Evolutionary conservation across 2,329 filamentous ascomycete species (phyloP).

Genomic region (Podosphaera fusca): DNA sequence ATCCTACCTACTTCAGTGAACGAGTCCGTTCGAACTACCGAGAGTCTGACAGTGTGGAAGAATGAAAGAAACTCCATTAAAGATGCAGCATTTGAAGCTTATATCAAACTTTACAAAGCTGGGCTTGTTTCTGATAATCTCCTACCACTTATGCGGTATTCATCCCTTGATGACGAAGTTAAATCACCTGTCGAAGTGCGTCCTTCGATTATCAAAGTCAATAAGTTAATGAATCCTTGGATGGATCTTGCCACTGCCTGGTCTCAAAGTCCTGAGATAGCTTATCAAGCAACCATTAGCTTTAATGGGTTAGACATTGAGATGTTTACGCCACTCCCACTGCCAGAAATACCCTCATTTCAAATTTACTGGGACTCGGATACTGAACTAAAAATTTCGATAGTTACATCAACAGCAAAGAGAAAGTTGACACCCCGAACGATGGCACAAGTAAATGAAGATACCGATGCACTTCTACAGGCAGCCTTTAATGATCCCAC

Average conservation of each 20-base stretch:
- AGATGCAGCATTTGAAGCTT: constrained; percentile 61
- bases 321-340: constrained; percentile 7
- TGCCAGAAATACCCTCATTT: constrained; percentile 8
- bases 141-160: constrained; percentile 29
- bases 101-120: constrained; percentile 41
- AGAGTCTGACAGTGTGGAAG: constrained; percentile 34
- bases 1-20: constrained; percentile 49
- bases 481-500: constrained; percentile 9
- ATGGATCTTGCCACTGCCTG: constrained; percentile 15
- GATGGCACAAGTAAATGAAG: constrained; percentile 2
- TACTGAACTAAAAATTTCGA: constrained; percentile 6
- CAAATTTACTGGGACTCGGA: constrained; percentile 13
- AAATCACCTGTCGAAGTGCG: constrained; percentile 21
- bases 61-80: constrained; percentile 39
- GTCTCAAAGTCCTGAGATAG: constrained; percentile 49
- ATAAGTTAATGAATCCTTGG: constrained; percentile 19
- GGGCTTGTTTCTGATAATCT: constrained; percentile 59
- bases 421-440: constrained; percentile 20
- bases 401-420: constrained; percentile 27
- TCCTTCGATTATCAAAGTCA: constrained; percentile 16
- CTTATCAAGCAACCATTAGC: constrained; percentile 26
- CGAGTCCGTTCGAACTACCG: constrained; percentile 29
- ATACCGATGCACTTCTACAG: constrained; percentile 9
- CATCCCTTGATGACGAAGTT: constrained; percentile 13
- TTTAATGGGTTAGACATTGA: constrained; percentile 5